phyloP scores from a whole-genome alignment of 306 rosid species.

The Rosa chinensis region DNA sequence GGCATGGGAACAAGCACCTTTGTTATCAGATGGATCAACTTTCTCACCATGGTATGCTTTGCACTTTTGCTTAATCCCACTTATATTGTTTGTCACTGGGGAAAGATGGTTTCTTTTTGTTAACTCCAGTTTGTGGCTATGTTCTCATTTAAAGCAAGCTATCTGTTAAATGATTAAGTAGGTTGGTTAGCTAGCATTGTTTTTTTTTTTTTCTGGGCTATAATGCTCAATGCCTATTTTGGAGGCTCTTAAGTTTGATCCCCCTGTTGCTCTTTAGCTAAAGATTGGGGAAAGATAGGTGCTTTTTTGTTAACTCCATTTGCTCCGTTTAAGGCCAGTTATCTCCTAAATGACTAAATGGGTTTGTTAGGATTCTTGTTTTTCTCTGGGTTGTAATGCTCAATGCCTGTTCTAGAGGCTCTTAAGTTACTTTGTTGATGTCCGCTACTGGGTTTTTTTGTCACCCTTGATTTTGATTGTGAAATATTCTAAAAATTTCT shows the following conservation, averaged over 20 bases:
- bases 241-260: background rate
- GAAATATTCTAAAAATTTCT: background rate
- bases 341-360: slow-evolving; percentile 14
- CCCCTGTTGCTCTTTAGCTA: background rate
- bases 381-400: slow-evolving; percentile 24
- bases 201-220: slow-evolving; percentile 11
- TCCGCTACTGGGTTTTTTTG: slow-evolving; percentile 9
- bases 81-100: background rate
- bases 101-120: background rate
- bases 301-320: background rate
- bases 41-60: slow-evolving; percentile 75
- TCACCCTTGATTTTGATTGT: background rate
- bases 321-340: background rate
- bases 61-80: background rate
- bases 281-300: background rate
- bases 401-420: background rate
- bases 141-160: background rate
- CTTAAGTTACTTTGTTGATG: background rate
- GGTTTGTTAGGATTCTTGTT: slow-evolving; percentile 8
- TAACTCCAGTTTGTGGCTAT: background rate
- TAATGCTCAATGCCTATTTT: slow-evolving; percentile 13
- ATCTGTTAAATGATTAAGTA: slow-evolving; percentile 5
- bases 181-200: slow-evolving; percentile 13
- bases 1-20: slow-evolving; percentile 91
- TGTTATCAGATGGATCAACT: slow-evolving; percentile 90